phyloP scores from a whole-genome alignment of 108 stramenopile genomes.

The Tribonema minus region DNA sequence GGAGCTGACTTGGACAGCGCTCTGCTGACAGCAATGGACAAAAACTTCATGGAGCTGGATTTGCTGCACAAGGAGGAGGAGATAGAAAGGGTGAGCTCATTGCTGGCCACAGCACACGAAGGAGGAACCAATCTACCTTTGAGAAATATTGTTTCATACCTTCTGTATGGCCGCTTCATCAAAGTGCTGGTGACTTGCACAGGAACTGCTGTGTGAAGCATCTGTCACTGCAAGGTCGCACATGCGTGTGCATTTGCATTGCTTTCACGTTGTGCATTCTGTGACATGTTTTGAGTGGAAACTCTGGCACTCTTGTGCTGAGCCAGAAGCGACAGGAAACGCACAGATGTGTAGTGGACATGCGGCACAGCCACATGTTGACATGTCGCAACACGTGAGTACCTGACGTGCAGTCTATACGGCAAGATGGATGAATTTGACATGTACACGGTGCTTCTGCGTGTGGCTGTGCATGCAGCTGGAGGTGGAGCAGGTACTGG shows the following conservation, averaged over 20 bases:
- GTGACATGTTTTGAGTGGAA: neutral
- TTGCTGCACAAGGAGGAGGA: constrained; percentile 43
- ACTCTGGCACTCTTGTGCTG: neutral
- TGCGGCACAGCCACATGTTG: neutral
- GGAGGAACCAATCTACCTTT: neutral
- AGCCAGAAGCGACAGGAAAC: neutral
- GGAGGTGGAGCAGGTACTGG: constrained; percentile 57
- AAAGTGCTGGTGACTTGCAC: too few species aligned
- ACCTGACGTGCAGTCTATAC: neutral
- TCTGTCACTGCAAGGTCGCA: too few species aligned
- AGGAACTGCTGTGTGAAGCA: too few species aligned
- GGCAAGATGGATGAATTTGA: too few species aligned
- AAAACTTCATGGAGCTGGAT: constrained; percentile 43
- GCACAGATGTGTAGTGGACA: neutral
- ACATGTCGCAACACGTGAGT: neutral
- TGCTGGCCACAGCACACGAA: neutral
- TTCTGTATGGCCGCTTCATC: neutral
- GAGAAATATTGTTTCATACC: neutral
- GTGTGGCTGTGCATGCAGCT: neutral
- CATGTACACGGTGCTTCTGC: neutral
- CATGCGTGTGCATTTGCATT: too few species aligned
- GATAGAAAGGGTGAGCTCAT: neutral
- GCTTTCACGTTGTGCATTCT: too few species aligned
- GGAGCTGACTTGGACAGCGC: constrained; percentile 2
- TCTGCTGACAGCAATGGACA: constrained; percentile 30